Evolutionary conservation across 2,329 filamentous ascomycete species (phyloP).

Genomic region (Hymenoscyphus fructigenus): DNA sequence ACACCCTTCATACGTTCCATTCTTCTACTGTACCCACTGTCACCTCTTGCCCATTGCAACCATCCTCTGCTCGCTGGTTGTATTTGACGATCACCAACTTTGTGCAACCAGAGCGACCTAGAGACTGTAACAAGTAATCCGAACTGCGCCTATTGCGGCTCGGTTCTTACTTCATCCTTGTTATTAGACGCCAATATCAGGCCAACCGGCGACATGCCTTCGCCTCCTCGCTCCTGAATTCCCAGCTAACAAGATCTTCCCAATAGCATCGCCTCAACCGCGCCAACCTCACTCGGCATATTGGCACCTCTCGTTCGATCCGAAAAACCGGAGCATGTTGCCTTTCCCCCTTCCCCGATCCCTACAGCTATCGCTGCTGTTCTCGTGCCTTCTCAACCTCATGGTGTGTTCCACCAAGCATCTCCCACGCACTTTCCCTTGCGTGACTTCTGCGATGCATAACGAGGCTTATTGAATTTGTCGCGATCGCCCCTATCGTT

Average conservation of each 20-base stretch:
- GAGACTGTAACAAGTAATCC: not conserved
- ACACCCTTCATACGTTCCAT: not conserved
- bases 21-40: not conserved
- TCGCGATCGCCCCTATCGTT: conserved; percentile 2
- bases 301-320: not conserved
- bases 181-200: not conserved
- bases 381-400: not conserved
- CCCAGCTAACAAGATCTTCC: not conserved
- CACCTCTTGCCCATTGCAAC: not conserved
- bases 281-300: not conserved
- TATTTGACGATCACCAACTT: not conserved
- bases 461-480: not conserved
- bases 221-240: not conserved
- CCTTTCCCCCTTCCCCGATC: not conserved
- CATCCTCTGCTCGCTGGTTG: not conserved
- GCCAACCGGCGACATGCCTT: not conserved
- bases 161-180: not conserved
- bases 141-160: not conserved
- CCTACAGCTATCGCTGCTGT: not conserved
- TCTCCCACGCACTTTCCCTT: not conserved
- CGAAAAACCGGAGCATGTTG: not conserved
- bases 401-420: not conserved
- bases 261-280: not conserved
- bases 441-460: conserved; percentile 7
- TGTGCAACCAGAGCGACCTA: not conserved